phyloP scores from a whole-genome alignment of 2,329 filamentous ascomycete species.

The Neopestalotiopsis clavispora region DNA sequence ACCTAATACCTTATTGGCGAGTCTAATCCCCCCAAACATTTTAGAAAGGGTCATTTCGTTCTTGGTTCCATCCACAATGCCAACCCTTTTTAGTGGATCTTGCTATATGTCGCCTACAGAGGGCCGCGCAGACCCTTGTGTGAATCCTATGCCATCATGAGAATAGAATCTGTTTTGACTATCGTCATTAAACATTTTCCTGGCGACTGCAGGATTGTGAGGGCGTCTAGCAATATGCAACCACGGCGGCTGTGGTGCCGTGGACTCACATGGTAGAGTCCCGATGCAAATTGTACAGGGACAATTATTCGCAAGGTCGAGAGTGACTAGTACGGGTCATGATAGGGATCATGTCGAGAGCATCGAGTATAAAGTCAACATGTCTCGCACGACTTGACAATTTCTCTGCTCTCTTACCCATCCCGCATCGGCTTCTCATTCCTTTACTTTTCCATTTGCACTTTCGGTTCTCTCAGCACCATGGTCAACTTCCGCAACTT shows the following conservation, averaged over 20 bases:
- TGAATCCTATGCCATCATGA: conserved; percentile 3
- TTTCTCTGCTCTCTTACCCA: neutral
- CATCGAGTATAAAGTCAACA: neutral
- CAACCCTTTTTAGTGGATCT: neutral
- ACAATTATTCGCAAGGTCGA: neutral
- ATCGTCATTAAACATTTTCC: neutral
- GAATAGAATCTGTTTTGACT: conserved; percentile 5
- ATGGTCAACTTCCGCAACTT: conserved; percentile 33
- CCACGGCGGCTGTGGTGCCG: conserved; percentile 4
- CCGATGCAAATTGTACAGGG: neutral
- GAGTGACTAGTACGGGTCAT: neutral
- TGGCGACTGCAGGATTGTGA: conserved; percentile 1
- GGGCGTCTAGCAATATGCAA: neutral
- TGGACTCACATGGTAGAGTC: neutral
- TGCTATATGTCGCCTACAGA: neutral
- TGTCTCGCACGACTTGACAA: neutral
- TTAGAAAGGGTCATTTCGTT: neutral
- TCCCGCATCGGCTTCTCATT: conserved; percentile 20
- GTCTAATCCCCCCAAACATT: neutral
- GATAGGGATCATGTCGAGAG: neutral
- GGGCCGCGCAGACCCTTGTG: conserved; percentile 12
- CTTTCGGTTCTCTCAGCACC: conserved; percentile 14
- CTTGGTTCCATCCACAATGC: neutral
- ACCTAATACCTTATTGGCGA: conserved; percentile 4
- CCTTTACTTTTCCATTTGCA: conserved; percentile 19